These are phyloP conservation scores for Cyclotella sp. DNA, from an alignment of 108 stramenopile species.

Conservation along the genomic window DNA sequence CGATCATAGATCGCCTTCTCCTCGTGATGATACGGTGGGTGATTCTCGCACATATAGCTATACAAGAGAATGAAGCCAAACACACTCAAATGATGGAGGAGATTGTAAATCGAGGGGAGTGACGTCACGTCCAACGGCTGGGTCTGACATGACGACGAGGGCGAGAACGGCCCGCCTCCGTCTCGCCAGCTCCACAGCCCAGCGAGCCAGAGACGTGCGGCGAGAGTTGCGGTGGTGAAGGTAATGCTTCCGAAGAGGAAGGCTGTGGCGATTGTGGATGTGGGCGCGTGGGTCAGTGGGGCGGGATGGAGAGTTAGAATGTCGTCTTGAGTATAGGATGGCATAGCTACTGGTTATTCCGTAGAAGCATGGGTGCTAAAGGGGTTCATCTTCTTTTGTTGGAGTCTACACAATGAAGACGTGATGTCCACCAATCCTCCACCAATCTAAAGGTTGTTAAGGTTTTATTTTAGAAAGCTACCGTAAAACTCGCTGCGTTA, in stretches of 20 bases:
- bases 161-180: conserved; percentile 39
- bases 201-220: conserved; percentile 55
- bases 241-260: conserved; percentile 80
- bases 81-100: conserved; percentile 70
- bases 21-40: conserved; percentile 82
- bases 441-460: too few species aligned
- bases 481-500: too few species aligned
- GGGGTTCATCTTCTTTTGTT: too few species aligned
- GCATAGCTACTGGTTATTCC: too few species aligned
- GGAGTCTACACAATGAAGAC: too few species aligned
- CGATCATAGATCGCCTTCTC: conserved; percentile 79
- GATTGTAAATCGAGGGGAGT: conserved; percentile 70
- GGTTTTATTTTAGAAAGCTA: too few species aligned
- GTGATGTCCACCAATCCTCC: too few species aligned
- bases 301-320: too few species aligned
- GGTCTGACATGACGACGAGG: conserved; percentile 21
- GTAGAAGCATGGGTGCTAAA: too few species aligned
- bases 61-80: conserved; percentile 83
- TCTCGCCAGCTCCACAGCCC: conserved; percentile 54
- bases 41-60: conserved; percentile 85
- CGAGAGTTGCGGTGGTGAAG: conserved; percentile 71
- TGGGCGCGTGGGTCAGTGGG: too few species aligned
- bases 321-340: too few species aligned
- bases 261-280: conserved; percentile 72
- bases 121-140: conserved; percentile 63